phyloP scores from a whole-genome alignment of 2,329 filamentous ascomycete species.

The Corynespora cassiicola region DNA sequence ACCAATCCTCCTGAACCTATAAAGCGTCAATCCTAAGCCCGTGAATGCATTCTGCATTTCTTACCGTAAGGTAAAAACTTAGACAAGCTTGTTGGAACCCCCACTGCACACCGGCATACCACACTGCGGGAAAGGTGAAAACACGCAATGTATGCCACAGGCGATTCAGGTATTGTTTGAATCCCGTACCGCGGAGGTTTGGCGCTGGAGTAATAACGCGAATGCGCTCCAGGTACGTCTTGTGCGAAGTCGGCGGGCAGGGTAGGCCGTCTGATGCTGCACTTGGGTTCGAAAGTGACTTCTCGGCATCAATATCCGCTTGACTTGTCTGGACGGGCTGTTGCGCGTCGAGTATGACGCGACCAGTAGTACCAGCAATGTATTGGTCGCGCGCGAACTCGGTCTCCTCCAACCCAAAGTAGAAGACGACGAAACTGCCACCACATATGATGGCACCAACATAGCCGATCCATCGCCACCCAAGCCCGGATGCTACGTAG shows the following conservation, averaged over 20 bases:
- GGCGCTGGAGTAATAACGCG: constrained; percentile 62
- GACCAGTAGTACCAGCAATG: constrained; percentile 10
- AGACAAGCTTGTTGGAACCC: constrained; percentile 67
- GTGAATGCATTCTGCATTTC: too few species aligned
- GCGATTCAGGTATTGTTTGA: constrained; percentile 61
- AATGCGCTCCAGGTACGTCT: constrained; percentile 63
- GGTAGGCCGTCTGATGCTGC: too few species aligned
- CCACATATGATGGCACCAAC: constrained; percentile 21
- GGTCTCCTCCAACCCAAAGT: constrained; percentile 23
- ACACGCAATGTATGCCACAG: constrained; percentile 63
- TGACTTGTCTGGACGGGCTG: constrained; percentile 11
- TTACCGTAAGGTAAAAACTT: constrained; percentile 65
- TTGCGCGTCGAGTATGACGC: constrained; percentile 10
- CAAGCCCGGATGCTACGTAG: constrained; percentile 18
- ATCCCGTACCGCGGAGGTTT: constrained; percentile 60
- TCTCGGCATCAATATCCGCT: constrained; percentile 3
- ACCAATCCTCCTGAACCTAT: constrained; percentile 64
- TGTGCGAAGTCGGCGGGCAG: too few species aligned
- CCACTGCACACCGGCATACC: constrained; percentile 66
- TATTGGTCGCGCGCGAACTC: constrained; percentile 23
- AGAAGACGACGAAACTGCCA: constrained; percentile 18
- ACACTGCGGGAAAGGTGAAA: constrained; percentile 64
- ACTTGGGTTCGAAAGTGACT: constrained; percentile 3
- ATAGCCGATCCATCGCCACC: constrained; percentile 27
- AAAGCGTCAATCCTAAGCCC: too few species aligned